Percentiles rank a stretch among this genome's conserved stretches.
phyloP scores from a whole-genome alignment of 257 asterid genomes.

The Datura wrightii region DNA sequence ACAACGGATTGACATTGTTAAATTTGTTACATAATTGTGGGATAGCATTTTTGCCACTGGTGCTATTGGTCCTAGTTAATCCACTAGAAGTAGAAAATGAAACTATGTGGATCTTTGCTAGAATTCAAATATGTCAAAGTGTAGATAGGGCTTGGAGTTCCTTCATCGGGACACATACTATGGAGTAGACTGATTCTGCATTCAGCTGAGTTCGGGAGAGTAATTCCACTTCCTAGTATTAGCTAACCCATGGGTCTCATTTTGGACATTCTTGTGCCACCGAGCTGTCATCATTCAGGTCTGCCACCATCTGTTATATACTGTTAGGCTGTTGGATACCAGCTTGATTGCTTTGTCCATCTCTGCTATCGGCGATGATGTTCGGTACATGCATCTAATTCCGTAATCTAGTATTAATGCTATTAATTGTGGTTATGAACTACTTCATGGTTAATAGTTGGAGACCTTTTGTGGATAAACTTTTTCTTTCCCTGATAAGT shows the following conservation, averaged over 20 bases:
- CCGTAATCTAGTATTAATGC: neutral
- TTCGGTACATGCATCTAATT: neutral
- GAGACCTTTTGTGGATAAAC: neutral
- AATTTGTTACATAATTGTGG: too few relatives aligned
- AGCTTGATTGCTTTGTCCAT: neutral
- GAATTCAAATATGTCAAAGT: too few relatives aligned
- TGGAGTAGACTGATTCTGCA: neutral
- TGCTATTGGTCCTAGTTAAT: too few relatives aligned
- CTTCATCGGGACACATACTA: too few relatives aligned
- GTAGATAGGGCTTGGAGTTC: too few relatives aligned
- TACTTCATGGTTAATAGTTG: conserved; percentile 6
- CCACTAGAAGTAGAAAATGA: too few relatives aligned
- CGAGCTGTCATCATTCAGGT: neutral
- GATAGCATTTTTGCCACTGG: too few relatives aligned
- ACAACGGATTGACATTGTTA: neutral
- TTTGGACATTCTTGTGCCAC: neutral
- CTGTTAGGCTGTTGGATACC: neutral
- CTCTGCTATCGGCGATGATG: neutral
- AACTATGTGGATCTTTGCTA: too few relatives aligned
- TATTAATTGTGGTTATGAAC: neutral
- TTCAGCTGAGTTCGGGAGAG: neutral
- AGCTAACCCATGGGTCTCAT: neutral
- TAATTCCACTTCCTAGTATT: neutral
- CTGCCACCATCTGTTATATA: neutral
- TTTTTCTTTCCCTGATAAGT: neutral